These are phyloP conservation scores for Cytospora chrysosperma DNA, from an alignment of 2,329 filamentous ascomycete genomes.

Conservation along the genomic window DNA sequence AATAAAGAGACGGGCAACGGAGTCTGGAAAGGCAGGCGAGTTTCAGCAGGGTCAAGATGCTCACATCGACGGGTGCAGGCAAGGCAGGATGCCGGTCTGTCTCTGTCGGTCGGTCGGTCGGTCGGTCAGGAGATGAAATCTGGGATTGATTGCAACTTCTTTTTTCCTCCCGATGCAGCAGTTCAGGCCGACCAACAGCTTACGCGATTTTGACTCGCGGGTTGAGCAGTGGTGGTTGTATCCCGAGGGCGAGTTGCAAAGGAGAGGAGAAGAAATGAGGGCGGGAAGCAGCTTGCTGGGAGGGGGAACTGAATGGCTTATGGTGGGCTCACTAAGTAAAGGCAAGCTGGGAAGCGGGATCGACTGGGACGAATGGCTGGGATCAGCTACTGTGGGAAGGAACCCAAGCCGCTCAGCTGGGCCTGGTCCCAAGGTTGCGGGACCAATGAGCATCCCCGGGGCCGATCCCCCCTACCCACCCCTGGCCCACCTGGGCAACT, in stretches of 20 bases:
- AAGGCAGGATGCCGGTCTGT: neutral
- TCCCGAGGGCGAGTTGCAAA: neutral
- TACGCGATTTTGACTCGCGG: neutral
- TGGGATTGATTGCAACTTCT: neutral
- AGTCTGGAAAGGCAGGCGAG: neutral
- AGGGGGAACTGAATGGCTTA: slow-evolving; percentile 6
- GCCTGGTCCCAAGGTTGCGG: slow-evolving; percentile 18
- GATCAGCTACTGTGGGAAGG: slow-evolving; percentile 9
- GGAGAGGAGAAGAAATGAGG: neutral
- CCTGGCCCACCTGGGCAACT: neutral
- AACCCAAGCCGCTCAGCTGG: slow-evolving; percentile 10
- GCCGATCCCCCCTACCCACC: neutral
- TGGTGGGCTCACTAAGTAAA: slow-evolving; percentile 16
- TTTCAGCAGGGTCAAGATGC: neutral
- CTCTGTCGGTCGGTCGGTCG: neutral
- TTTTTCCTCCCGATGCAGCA: neutral
- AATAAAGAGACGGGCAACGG: neutral
- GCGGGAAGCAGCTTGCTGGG: slow-evolving; percentile 3
- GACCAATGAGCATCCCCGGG: slow-evolving; percentile 11
- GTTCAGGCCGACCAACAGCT: neutral
- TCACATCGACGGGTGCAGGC: neutral
- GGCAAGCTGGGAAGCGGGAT: slow-evolving; percentile 1
- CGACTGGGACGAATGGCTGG: slow-evolving; percentile 3
- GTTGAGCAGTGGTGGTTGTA: neutral
- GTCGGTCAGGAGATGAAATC: neutral